A percentile compares a stretch with the other conserved stretches of the same genome.
These are phyloP conservation scores for Solanum bukasovii DNA, from an alignment of 257 asterid species.

Conservation along the genomic window DNA sequence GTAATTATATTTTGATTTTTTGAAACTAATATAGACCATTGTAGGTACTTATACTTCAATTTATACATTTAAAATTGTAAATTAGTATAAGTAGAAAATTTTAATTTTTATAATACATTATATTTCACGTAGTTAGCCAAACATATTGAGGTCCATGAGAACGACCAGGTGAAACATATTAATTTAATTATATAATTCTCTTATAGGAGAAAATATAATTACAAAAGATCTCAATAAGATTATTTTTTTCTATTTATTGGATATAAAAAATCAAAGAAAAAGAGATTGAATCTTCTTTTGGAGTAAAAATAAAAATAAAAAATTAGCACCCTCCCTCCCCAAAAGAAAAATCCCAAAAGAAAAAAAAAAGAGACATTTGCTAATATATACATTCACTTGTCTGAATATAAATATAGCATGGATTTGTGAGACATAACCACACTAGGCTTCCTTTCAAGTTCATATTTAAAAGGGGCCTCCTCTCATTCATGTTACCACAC, in stretches of 20 bases:
- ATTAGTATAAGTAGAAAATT: not conserved
- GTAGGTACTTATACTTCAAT: not conserved
- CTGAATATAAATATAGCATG: not conserved
- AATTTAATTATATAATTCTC: not conserved
- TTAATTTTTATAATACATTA: not conserved
- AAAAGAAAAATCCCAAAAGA: not conserved
- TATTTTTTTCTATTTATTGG: not conserved
- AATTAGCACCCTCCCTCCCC: too few species aligned
- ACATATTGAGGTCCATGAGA: too few species aligned
- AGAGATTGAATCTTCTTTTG: too few species aligned
- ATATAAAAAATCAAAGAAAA: not conserved
- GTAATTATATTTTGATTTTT: too few species aligned
- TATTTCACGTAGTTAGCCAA: too few species aligned
- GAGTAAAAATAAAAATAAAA: accelerated
- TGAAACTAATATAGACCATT: too few species aligned
- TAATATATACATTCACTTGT: not conserved
- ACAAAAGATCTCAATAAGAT: not conserved
- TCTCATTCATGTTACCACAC: not conserved
- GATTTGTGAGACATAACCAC: not conserved
- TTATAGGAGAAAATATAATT: not conserved
- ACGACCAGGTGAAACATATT: not conserved
- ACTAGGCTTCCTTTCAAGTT: not conserved
- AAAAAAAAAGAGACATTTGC: not conserved
- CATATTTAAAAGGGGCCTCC: not conserved
- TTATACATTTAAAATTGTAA: not conserved